A percentile compares a stretch with the other conserved stretches of the same genome.
Conservation (phyloP, 306 rosid genomes). For the Cicer cuneatum region DNA sequence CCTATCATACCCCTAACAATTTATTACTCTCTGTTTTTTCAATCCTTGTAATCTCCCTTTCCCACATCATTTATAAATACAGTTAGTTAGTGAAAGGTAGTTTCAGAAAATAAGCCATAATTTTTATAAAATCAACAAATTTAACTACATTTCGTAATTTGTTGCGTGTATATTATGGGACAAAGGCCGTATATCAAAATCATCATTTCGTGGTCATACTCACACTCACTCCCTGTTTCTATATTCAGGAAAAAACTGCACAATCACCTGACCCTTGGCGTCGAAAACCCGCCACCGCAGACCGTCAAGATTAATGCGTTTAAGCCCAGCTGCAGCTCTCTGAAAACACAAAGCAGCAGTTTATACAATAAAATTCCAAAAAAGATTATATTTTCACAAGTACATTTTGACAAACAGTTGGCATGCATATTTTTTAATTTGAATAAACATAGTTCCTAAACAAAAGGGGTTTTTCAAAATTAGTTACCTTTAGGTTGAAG, state of each 20-base stretch:
- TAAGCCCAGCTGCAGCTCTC: conserved; percentile 92
- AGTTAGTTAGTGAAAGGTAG: too few relatives aligned
- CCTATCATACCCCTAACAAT: too few relatives aligned
- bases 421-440: background rate
- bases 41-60: too few relatives aligned
- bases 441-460: background rate
- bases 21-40: too few relatives aligned
- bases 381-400: background rate
- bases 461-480: background rate
- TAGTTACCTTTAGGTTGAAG: conserved; percentile 54
- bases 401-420: conserved; percentile 45
- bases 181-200: background rate
- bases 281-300: conserved; percentile 91
- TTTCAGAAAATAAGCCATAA: too few relatives aligned
- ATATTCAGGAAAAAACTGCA: background rate
- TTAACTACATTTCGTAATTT: background rate
- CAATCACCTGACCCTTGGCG: conserved; percentile 85
- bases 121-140: too few relatives aligned
- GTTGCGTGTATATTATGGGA: background rate
- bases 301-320: conserved; percentile 86
- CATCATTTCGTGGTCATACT: background rate
- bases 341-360: conserved; percentile 39
- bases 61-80: too few relatives aligned
- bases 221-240: background rate
- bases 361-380: background rate